Evolutionary conservation across 805 yeast genomes (phyloP), one percentile per base, ranked within the genome.

Genomic region (Starmerella apicola): DNA sequence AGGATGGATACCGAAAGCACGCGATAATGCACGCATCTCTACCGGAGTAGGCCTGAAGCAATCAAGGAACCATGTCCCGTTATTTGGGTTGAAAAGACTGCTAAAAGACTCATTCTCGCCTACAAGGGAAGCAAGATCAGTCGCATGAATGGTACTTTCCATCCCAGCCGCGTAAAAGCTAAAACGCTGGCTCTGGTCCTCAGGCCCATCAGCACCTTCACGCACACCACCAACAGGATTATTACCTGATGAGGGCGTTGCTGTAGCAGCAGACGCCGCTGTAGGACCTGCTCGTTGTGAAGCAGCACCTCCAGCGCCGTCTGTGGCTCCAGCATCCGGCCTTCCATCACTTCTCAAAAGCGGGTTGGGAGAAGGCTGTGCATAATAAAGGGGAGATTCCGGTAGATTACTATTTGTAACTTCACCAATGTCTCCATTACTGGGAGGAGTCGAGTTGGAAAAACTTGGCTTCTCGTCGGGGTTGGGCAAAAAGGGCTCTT

Each of bases 1-100:
- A 23, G 98, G 98, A 66, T 88, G 98, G 62, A 88, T 83, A 8
- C 95, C 95, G 60, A 88, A 88, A 0, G 96, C 91, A 53, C 86
- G 86, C 8, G 95, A 79, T 30, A 91, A 59, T 52, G 82, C 77
- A 56, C 81, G 81, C 95, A 91, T 84, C 62, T 91, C 98, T 17
- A 77, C 76, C 56, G 88, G 97, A 0, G 95, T 83, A 5, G 98
- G 97, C 55, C 94, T 80, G 31, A 76, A 67, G 57, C 96, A 85
- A 59, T 91, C 96, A 32, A 91, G 65, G 96, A 96, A 88, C 97
- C 97, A 86, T 5, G 85, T 76, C 2, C 85, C 79, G 42, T 78
- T 76, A 16, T 78, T 78, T 34, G 72, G 70, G 40, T 72, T 70
- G 57, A 86, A 84, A 33, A 85, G 60, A n/a, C 75, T 73, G 42